phyloP scores from a whole-genome alignment of 192 early-diverging fungal genomes.

The Coemansia pectinata region DNA sequence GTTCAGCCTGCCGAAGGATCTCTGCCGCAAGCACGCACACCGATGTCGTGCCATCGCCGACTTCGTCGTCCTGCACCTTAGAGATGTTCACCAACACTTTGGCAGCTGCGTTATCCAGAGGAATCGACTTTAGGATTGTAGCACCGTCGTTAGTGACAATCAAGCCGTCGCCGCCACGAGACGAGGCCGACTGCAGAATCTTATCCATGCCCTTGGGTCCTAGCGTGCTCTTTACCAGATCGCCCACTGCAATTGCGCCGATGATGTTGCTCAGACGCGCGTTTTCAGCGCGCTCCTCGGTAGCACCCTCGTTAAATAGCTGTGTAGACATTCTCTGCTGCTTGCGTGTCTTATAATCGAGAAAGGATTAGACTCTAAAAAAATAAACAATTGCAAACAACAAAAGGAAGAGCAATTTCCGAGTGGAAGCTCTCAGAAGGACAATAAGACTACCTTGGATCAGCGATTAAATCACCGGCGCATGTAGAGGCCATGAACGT shows the following conservation, averaged over 20 bases:
- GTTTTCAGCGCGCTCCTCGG: conserved; percentile 96
- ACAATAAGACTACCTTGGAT: neutral
- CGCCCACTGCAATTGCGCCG: conserved; percentile 98
- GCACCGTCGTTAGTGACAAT: conserved; percentile 99
- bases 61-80: conserved; percentile 99
- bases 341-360: neutral
- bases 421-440: neutral
- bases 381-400: conserved; percentile 4
- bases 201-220: conserved; percentile 99
- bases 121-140: conserved; percentile 98
- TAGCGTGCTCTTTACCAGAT: conserved; percentile 95
- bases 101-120: conserved; percentile 96
- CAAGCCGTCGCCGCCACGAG: conserved; percentile 69
- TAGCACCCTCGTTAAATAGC: conserved; percentile 92
- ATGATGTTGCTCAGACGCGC: conserved; percentile 90
- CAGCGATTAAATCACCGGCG: neutral
- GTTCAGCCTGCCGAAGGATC: conserved; percentile 90
- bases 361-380: neutral
- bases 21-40: conserved; percentile 98
- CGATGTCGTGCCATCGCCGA: conserved; percentile 99
- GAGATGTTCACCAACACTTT: conserved; percentile 98
- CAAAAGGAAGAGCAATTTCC: neutral
- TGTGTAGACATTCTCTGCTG: conserved; percentile 60
- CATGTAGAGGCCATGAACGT: neutral
- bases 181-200: conserved; percentile 84